phyloP scores from a whole-genome alignment of 805 yeast genomes.

The Nakazawaea populi region DNA sequence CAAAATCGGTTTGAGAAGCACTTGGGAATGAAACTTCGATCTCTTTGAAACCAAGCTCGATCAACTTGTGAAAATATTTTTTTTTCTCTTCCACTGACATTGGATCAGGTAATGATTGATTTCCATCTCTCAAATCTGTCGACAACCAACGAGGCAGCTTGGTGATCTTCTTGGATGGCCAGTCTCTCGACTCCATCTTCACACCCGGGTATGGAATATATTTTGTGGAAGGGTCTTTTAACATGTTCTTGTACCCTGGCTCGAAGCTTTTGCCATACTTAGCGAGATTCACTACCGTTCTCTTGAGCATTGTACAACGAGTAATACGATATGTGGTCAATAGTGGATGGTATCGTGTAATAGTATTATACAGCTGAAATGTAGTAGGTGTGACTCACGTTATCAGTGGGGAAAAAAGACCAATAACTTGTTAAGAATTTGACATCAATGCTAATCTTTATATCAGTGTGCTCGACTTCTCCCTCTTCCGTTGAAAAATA shows the following conservation, averaged over 20 bases:
- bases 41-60: slow-evolving; percentile 74
- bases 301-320: slow-evolving; percentile 3
- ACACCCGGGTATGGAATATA: slow-evolving; percentile 53
- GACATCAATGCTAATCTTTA: neutral
- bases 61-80: slow-evolving; percentile 64
- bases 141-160: slow-evolving; percentile 80
- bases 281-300: slow-evolving; percentile 9
- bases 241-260: slow-evolving; percentile 34
- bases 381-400: no score
- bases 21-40: slow-evolving; percentile 79
- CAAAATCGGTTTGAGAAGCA: slow-evolving; percentile 79
- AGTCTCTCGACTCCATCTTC: slow-evolving; percentile 53
- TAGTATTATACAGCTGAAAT: no score
- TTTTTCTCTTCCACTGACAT: slow-evolving; percentile 73
- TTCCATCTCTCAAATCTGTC: slow-evolving; percentile 77
- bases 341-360: no score
- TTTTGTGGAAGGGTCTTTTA: slow-evolving; percentile 62
- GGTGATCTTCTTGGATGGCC: slow-evolving; percentile 64
- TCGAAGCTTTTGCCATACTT: slow-evolving; percentile 7
- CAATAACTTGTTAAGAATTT: slow-evolving; percentile 2
- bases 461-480: no score
- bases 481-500: neutral
- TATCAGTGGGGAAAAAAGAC: neutral
- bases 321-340: neutral
- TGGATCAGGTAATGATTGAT: slow-evolving; percentile 78